Evolutionary conservation across 129 eudicot genomes (phyloP).

Genomic region (Flaveria linearis): DNA sequence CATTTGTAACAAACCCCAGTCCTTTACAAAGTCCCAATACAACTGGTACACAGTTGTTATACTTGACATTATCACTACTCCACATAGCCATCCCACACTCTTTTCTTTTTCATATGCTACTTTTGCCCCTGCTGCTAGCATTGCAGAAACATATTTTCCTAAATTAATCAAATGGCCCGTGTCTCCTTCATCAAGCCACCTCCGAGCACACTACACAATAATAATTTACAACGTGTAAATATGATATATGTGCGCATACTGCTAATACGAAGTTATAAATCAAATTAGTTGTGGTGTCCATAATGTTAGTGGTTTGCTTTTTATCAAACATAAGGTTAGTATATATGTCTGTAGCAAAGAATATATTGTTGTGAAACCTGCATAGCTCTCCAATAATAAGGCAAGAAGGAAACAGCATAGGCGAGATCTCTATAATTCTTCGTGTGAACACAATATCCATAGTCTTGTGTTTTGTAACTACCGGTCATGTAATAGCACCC

Average conservation of each 20-base stretch:
- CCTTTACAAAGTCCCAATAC: conserved; percentile 98
- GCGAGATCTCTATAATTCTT: conserved; percentile 83
- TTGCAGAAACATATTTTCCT: conserved; percentile 94
- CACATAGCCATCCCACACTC: conserved; percentile 65
- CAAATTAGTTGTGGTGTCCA: background rate
- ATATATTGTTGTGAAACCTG: conserved; percentile 54
- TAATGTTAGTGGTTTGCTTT: too few species aligned
- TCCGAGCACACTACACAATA: conserved; percentile 76
- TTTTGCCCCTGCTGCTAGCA: conserved; percentile 98
- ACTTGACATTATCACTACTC: conserved; percentile 82
- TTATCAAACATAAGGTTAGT: too few species aligned
- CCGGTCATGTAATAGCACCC: conserved; percentile 93
- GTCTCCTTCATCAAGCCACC: conserved; percentile 98
- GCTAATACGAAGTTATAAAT: conserved; percentile 2
- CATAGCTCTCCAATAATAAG: conserved; percentile 99
- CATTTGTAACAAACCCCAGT: conserved; percentile 95
- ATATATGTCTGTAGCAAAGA: background rate
- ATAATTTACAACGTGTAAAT: background rate
- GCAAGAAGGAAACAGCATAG: conserved; percentile 93
- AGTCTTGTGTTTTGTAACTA: conserved; percentile 89
- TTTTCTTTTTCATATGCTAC: conserved; percentile 91
- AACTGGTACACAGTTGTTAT: conserved; percentile 85
- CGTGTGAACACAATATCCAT: conserved; percentile 69
- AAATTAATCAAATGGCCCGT: conserved; percentile 76
- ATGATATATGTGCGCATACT: background rate